A percentile compares a stretch with the other conserved stretches of the same genome.
Conservation (phyloP, 306 rosid species). For the Pterocarpus santalinus region DNA sequence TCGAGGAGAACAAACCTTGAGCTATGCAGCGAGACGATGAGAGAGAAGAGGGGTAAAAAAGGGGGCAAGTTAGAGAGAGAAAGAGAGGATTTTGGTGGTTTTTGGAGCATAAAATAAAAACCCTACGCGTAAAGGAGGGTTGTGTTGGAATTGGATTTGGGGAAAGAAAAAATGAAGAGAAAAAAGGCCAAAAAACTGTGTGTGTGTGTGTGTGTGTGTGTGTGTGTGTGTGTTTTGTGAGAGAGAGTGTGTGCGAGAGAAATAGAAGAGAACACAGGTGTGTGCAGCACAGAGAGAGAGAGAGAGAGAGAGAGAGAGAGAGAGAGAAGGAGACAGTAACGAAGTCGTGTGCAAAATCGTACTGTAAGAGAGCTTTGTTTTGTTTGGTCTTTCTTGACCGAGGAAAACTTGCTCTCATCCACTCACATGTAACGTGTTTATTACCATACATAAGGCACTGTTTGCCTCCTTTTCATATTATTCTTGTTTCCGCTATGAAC, state of each 20-base stretch:
- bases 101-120: conserved; percentile 41
- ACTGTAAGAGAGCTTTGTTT: too few relatives aligned
- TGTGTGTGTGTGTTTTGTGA: neutral
- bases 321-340: conserved; percentile 37
- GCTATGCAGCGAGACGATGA: conserved; percentile 38
- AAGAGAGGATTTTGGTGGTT: neutral
- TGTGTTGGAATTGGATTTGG: neutral
- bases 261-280: neutral
- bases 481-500: too few relatives aligned
- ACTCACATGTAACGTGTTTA: too few relatives aligned
- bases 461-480: too few relatives aligned
- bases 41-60: neutral
- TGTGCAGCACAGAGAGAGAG: neutral
- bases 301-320: neutral
- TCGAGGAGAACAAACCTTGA: conserved; percentile 54
- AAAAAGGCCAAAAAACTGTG: neutral
- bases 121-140: conserved; percentile 36
- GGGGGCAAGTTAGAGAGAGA: neutral
- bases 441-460: too few relatives aligned
- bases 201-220: neutral
- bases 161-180: neutral
- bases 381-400: too few relatives aligned
- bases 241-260: neutral
- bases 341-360: conserved; percentile 12
- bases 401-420: too few relatives aligned